Base-by-base conservation (phyloP, 2,329 filamentous ascomycete genomes). In the Penicillium sp. region DNA sequence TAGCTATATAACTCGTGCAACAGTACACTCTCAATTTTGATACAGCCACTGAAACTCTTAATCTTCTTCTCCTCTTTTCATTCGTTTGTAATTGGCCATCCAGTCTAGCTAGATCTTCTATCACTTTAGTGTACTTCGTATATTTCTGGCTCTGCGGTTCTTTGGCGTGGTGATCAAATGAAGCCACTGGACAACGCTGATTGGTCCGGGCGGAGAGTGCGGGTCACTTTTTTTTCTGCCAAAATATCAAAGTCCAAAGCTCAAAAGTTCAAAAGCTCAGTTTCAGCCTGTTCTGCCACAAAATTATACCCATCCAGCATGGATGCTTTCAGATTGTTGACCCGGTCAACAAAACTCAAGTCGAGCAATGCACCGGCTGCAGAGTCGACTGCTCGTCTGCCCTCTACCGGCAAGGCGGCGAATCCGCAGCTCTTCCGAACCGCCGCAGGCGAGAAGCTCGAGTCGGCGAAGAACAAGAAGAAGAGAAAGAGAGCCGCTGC, bases 251-350 rank as follows among this genome's bases (percentile, higher is more conserved):
- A 62, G 56, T 65, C 59, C 58, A 56, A 58, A 44, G 38, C 53
- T 44, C 38, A n/a, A 42, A 55, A 44, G 26, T 55, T 55, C 26
- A 26, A 28, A 44, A 19, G 28, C 15, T 9, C 17, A 44, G 15
- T 17, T 44, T 33, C 19, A 17, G 45, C 50, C 55, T 61, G 42
- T 38, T 56, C 61, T 45, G 59, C 56, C 53, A 56, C 57, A 50
- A 50, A 66, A 47, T 35, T 35, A 22, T 19, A 9, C 53, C 49
- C 53, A 24, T 42, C 28, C 58, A 72, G 59, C 37, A 82, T 82
- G 80, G 80, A 82, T 64, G 79, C 79, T 19, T 79, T 82, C 63
- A 79, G 73, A 68, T 69, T 82, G 51, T 71, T 82, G 61, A 81
- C 79, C 9, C 69, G 80, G 61, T 80, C 79, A 33, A 80, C 78